Conservation (phyloP, 306 rosid genomes). For the Cucumis melo region DNA sequence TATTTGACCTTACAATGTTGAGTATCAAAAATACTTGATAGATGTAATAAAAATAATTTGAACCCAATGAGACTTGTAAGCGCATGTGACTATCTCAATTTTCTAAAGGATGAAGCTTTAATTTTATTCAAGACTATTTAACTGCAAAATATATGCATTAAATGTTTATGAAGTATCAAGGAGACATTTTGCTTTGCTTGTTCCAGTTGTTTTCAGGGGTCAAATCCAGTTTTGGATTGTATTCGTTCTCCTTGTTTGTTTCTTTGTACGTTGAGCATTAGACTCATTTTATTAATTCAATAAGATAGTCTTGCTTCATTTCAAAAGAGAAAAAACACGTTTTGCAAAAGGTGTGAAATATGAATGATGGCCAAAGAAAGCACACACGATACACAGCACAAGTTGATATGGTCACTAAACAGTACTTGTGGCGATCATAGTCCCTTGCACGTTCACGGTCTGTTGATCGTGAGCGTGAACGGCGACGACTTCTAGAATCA, state of each 20-base stretch:
- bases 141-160: background rate
- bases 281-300: no score
- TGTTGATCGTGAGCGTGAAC: slow-evolving; percentile 72
- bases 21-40: background rate
- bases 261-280: no score
- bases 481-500: slow-evolving; percentile 64
- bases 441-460: slow-evolving; percentile 81
- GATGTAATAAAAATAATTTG: background rate
- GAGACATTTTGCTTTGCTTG: background rate
- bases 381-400: background rate
- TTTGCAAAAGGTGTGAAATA: background rate
- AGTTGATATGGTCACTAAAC: background rate
- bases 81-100: background rate
- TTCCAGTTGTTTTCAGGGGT: no score
- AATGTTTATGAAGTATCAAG: background rate
- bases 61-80: background rate
- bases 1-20: background rate
- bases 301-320: no score
- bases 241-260: no score
- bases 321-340: background rate
- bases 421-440: slow-evolving; percentile 84
- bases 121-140: background rate
- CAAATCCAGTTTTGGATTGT: no score
- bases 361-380: background rate
- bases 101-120: background rate